Percentiles rank a stretch among this genome's conserved stretches.
phyloP scores from a whole-genome alignment of 495 filamentous ascomycete genomes.

The Staphylotrichum tortipilum region DNA sequence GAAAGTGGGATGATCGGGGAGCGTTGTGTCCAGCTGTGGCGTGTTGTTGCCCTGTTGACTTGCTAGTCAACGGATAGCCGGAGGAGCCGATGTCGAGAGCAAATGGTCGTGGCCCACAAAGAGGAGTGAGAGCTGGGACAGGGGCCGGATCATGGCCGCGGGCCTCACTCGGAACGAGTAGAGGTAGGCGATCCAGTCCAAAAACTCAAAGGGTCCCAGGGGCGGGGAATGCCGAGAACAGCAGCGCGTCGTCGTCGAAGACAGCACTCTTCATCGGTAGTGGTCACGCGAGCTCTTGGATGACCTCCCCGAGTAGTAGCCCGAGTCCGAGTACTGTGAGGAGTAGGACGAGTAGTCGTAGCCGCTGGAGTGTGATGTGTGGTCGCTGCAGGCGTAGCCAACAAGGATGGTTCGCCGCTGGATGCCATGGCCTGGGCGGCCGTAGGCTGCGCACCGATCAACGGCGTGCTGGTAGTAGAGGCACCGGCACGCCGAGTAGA shows the following conservation, averaged over 20 bases:
- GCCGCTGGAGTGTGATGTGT: slow-evolving; percentile 18
- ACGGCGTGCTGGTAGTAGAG: slow-evolving; percentile 76
- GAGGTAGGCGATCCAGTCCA: slow-evolving; percentile 40
- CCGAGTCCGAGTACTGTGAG: slow-evolving; percentile 42
- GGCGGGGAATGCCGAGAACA: slow-evolving; percentile 37
- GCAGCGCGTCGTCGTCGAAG: slow-evolving; percentile 45
- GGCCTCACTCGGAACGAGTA: slow-evolving; percentile 41
- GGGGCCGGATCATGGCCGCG: slow-evolving; percentile 31
- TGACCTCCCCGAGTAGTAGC: slow-evolving; percentile 39
- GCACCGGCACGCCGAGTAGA: slow-evolving; percentile 76
- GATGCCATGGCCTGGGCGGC: slow-evolving; percentile 58
- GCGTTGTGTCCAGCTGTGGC: neutral
- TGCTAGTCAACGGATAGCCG: slow-evolving; percentile 19
- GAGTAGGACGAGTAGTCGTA: slow-evolving; percentile 17
- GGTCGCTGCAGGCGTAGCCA: slow-evolving; percentile 60
- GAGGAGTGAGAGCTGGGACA: slow-evolving; percentile 42
- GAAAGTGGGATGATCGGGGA: too few relatives aligned
- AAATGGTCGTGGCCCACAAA: slow-evolving; percentile 40
- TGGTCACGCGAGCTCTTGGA: slow-evolving; percentile 33
- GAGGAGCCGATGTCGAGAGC: slow-evolving; percentile 37
- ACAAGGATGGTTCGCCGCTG: slow-evolving; percentile 73
- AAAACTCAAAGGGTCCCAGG: slow-evolving; percentile 36
- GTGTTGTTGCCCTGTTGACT: neutral
- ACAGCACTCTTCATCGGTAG: slow-evolving; percentile 45
- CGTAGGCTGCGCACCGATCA: slow-evolving; percentile 66